Percentiles rank a stretch among this genome's conserved stretches.
Evolutionary conservation across 2,329 filamentous ascomycete species (phyloP).

Genomic region (Colletotrichum spaethianum): DNA sequence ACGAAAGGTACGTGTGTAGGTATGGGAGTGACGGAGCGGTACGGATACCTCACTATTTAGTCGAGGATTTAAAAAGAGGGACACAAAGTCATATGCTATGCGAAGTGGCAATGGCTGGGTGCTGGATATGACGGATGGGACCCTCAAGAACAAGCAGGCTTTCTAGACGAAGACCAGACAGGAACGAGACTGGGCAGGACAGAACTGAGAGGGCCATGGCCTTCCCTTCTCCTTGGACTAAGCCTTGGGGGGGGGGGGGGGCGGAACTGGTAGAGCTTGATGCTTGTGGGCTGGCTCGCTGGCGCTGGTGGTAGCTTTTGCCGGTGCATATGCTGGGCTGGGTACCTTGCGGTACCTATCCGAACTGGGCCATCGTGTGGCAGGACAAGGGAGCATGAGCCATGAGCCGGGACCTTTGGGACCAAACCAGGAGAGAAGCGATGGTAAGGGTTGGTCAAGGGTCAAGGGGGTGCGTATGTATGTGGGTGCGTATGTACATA

Average conservation of each 20-base stretch:
- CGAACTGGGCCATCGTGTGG: constrained; percentile 20
- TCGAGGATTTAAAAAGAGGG: constrained; percentile 30
- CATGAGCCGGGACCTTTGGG: constrained; percentile 33
- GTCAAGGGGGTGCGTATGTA: constrained; percentile 22
- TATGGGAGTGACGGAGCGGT: constrained; percentile 14
- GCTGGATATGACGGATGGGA: constrained; percentile 19
- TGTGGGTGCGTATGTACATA: no score
- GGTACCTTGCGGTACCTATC: constrained; percentile 28
- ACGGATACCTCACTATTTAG: neutral
- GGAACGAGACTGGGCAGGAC: constrained; percentile 7
- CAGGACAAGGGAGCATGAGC: constrained; percentile 38
- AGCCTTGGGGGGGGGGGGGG: neutral
- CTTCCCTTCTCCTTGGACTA: neutral
- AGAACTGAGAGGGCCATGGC: neutral
- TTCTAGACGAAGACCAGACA: neutral
- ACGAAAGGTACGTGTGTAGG: neutral
- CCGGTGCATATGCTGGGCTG: constrained; percentile 13
- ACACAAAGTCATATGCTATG: constrained; percentile 34
- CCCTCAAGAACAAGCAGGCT: constrained; percentile 25
- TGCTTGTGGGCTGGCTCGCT: constrained; percentile 26
- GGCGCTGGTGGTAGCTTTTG: constrained; percentile 2
- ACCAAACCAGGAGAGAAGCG: constrained; percentile 22
- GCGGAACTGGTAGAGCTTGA: constrained; percentile 18
- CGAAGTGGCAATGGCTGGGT: constrained; percentile 32
- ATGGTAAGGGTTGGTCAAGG: constrained; percentile 27